phyloP scores from a whole-genome alignment of 106 monocot genomes.

The Dactylorhiza incarnata region DNA sequence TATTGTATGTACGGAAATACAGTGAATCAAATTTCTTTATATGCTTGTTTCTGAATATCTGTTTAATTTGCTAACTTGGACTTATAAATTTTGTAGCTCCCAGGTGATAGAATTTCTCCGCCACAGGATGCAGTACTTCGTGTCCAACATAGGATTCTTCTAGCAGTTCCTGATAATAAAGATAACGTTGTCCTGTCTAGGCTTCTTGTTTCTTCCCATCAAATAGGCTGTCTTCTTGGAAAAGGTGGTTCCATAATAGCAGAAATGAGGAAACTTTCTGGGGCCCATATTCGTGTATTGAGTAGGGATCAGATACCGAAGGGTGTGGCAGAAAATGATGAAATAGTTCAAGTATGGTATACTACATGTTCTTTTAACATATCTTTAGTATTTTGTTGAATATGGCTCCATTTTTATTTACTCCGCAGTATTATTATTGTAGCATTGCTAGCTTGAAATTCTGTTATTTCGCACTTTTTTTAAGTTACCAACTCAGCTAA shows the following conservation, averaged over 20 bases:
- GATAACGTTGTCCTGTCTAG: constrained; percentile 31
- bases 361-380: not conserved
- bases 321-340: constrained; percentile 52
- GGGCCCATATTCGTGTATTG: constrained; percentile 76
- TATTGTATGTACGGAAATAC: not conserved
- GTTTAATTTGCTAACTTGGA: not conserved
- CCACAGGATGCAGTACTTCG: constrained; percentile 69
- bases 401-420: not conserved
- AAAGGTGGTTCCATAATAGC: constrained; percentile 81
- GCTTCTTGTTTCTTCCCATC: constrained; percentile 58
- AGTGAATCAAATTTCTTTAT: not conserved
- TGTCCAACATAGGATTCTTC: constrained; percentile 57
- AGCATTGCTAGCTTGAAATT: not conserved
- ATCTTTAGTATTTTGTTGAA: not conserved
- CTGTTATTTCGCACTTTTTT: not conserved
- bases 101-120: constrained; percentile 72
- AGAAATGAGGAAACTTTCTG: constrained; percentile 87
- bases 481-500: not conserved
- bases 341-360: constrained; percentile 65
- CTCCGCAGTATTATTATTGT: not conserved
- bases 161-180: constrained; percentile 35
- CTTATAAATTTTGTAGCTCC: constrained; percentile 30
- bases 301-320: constrained; percentile 57
- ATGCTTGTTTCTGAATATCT: not conserved
- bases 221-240: constrained; percentile 87